Conservation (phyloP, 2,329 filamentous ascomycete species). For the Rhytidhysteron rufulum region DNA sequence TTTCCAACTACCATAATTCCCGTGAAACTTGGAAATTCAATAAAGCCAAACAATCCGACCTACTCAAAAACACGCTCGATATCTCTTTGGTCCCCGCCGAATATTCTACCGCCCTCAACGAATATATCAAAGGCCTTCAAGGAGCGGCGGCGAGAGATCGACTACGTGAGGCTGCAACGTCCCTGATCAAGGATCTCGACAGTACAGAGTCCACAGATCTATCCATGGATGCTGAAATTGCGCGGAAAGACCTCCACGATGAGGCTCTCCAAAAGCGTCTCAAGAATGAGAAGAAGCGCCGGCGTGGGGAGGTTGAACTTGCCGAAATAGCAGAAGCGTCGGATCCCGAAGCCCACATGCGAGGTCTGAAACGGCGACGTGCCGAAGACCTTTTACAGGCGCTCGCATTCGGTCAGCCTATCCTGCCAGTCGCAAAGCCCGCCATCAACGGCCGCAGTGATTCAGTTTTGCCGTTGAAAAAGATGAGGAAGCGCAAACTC, state of each 20-base stretch:
- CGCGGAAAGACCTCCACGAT: conserved; percentile 33
- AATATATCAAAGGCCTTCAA: conserved; percentile 77
- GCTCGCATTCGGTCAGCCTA: conserved; percentile 22
- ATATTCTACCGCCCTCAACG: conserved; percentile 66
- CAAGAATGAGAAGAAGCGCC: conserved; percentile 25
- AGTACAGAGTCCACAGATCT: conserved; percentile 17
- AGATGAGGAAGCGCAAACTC: conserved; percentile 10
- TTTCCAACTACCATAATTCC: conserved; percentile 69
- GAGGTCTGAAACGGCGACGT: conserved; percentile 30
- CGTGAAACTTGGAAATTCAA: conserved; percentile 88
- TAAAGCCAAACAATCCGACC: conserved; percentile 81
- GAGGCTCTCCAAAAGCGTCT: conserved; percentile 33
- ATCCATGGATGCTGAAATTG: conserved; percentile 31
- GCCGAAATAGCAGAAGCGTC: conserved; percentile 20
- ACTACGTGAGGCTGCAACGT: conserved; percentile 62
- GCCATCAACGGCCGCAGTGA: neutral
- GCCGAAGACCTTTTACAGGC: conserved; percentile 28
- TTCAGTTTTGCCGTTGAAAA: neutral
- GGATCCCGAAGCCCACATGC: conserved; percentile 25
- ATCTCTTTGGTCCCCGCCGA: conserved; percentile 65
- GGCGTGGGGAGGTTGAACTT: conserved; percentile 27
- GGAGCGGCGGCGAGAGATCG: conserved; percentile 65
- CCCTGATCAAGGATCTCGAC: conserved; percentile 55
- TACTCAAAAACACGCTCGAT: conserved; percentile 80
- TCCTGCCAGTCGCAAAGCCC: conserved; percentile 3